Conservation (phyloP, 2,329 filamentous ascomycete species). For the Dactylellina haptotyla region DNA sequence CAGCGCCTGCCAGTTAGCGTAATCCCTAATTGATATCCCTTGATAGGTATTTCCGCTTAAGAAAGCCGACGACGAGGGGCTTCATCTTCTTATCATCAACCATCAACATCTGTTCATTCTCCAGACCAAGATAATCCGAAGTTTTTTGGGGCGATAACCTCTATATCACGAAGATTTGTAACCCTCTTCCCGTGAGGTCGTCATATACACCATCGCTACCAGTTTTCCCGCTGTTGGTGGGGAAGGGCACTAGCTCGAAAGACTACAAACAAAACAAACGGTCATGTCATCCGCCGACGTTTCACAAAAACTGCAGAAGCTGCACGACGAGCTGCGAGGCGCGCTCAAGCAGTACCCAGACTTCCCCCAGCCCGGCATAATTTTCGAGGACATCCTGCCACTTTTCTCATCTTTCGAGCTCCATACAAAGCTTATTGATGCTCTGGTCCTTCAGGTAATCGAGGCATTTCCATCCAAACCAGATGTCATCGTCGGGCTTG, state of each 20-base stretch:
- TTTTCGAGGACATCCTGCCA: slow-evolving; percentile 98
- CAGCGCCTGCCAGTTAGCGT: slow-evolving; percentile 7
- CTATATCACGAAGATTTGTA: too few relatives aligned
- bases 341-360: slow-evolving; percentile 87
- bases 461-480: slow-evolving; percentile 70
- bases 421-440: slow-evolving; percentile 80
- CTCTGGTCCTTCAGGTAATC: slow-evolving; percentile 83
- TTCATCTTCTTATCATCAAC: neutral
- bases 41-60: slow-evolving; percentile 12
- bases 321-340: slow-evolving; percentile 66
- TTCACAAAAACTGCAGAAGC: slow-evolving; percentile 32
- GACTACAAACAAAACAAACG: slow-evolving; percentile 14
- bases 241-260: neutral
- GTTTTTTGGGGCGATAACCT: too few relatives aligned
- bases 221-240: slow-evolving; percentile 22
- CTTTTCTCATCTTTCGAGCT: slow-evolving; percentile 82
- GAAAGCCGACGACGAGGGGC: neutral
- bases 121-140: too few relatives aligned
- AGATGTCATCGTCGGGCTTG: slow-evolving; percentile 93
- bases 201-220: too few relatives aligned
- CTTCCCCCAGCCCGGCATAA: slow-evolving; percentile 89
- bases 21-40: slow-evolving; percentile 34
- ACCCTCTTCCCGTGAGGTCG: too few relatives aligned
- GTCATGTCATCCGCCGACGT: slow-evolving; percentile 34
- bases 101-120: too few relatives aligned